Conservation (phyloP, 2,329 filamentous ascomycete genomes). For the Venturia effusa region DNA sequence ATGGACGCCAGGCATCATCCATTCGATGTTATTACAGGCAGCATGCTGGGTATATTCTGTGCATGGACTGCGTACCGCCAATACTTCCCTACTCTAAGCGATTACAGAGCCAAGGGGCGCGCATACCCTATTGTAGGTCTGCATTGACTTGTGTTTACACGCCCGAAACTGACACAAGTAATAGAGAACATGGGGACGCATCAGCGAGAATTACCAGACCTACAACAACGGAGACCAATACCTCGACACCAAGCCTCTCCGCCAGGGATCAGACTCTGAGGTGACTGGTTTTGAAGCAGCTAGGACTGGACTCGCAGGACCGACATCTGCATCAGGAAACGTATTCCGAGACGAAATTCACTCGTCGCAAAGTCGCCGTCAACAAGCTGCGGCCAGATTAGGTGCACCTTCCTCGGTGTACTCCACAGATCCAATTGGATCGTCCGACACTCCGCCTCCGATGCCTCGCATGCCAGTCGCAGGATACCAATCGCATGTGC, state of each 20-base stretch:
- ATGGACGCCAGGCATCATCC: conserved; percentile 53
- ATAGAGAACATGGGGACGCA: conserved; percentile 9
- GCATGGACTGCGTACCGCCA: conserved; percentile 45
- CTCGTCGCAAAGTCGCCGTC: background rate
- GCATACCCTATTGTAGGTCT: conserved; percentile 39
- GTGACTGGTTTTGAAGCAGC: background rate
- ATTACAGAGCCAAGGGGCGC: conserved; percentile 47
- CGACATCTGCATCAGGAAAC: background rate
- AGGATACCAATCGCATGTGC: background rate
- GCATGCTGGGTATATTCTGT: conserved; percentile 40
- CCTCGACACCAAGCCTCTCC: background rate
- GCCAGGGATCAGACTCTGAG: conserved; percentile 1
- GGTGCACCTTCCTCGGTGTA: conserved; percentile 1
- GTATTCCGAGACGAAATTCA: conserved; percentile 8
- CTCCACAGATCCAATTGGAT: background rate
- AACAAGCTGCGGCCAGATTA: background rate
- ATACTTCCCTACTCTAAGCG: conserved; percentile 46
- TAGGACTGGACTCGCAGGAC: background rate
- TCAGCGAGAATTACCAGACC: conserved; percentile 5
- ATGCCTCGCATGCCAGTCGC: conserved; percentile 1
- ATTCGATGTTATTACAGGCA: conserved; percentile 49
- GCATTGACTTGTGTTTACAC: background rate
- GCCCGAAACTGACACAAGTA: background rate
- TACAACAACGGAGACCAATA: conserved; percentile 1
- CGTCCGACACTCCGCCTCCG: background rate